These are phyloP conservation scores for Salix arbutifolia DNA, from an alignment of 345 rosid species.

Conservation along the genomic window DNA sequence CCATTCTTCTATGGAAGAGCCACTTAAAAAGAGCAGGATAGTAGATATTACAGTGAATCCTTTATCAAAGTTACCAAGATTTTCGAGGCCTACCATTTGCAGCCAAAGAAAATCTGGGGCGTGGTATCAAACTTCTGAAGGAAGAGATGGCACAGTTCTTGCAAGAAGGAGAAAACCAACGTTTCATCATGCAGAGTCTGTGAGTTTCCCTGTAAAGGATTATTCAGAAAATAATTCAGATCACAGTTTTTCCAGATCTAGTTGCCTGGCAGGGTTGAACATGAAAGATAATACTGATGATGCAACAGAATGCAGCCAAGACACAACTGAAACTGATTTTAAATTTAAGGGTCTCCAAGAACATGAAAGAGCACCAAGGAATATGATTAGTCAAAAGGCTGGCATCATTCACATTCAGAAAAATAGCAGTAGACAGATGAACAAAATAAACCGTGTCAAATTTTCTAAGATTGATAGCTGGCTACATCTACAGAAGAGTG, in stretches of 20 bases:
- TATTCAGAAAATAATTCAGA: slow-evolving; percentile 43
- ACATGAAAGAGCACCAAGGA: slow-evolving; percentile 18
- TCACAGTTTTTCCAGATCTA: slow-evolving; percentile 47
- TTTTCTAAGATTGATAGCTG: slow-evolving; percentile 42
- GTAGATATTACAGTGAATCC: slow-evolving; percentile 31
- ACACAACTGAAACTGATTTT: slow-evolving; percentile 46
- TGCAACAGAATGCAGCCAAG: slow-evolving; percentile 61
- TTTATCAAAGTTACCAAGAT: slow-evolving; percentile 49
- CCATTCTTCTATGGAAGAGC: slow-evolving; percentile 27
- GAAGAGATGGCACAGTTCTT: slow-evolving; percentile 14
- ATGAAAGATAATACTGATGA: slow-evolving; percentile 32
- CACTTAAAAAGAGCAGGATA: slow-evolving; percentile 9
- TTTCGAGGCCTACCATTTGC: slow-evolving; percentile 70
- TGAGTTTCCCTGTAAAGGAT: slow-evolving; percentile 45
- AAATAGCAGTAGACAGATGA: slow-evolving; percentile 11
- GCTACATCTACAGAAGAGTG: slow-evolving; percentile 39
- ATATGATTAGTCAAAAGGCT: slow-evolving; percentile 3
- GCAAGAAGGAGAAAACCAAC: slow-evolving; percentile 38
- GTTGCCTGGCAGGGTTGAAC: slow-evolving; percentile 40
- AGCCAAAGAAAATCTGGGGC: slow-evolving; percentile 53
- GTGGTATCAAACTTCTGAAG: slow-evolving; percentile 24
- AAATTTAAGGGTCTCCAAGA: slow-evolving; percentile 32
- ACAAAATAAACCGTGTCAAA: slow-evolving; percentile 17
- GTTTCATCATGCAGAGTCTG: slow-evolving; percentile 51
- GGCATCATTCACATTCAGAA: slow-evolving; percentile 17